Percentiles rank a stretch among this genome's conserved stretches.
Evolutionary conservation across 2,329 filamentous ascomycete genomes (phyloP).

Genomic region (Neonectria ditissima): DNA sequence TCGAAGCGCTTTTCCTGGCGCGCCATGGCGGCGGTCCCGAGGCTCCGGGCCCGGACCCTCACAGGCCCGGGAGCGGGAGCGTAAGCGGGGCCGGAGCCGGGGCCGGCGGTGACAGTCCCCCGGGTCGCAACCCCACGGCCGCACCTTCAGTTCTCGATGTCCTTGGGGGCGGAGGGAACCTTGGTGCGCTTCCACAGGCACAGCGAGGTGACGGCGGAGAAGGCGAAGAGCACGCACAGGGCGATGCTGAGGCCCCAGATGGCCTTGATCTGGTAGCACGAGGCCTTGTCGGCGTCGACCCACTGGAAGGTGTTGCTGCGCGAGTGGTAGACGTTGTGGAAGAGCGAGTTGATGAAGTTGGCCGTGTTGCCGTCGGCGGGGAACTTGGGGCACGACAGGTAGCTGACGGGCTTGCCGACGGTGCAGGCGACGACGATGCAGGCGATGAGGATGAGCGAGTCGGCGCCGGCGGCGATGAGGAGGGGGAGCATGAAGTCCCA

Average conservation of each 20-base stretch:
- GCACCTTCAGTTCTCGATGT: slow-evolving; percentile 62
- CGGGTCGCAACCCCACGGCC: slow-evolving; percentile 56
- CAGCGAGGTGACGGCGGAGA: slow-evolving; percentile 68
- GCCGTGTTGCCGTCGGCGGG: slow-evolving; percentile 56
- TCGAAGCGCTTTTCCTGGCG: slow-evolving; percentile 48
- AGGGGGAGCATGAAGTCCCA: slow-evolving; percentile 81
- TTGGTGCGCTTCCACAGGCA: slow-evolving; percentile 74
- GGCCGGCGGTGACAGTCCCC: slow-evolving; percentile 27
- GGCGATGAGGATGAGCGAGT: slow-evolving; percentile 78
- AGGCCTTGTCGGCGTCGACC: slow-evolving; percentile 65
- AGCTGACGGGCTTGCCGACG: slow-evolving; percentile 83
- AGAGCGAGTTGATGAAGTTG: slow-evolving; percentile 59
- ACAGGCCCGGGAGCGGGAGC: not conserved
- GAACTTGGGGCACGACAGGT: slow-evolving; percentile 75
- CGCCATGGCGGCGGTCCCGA: slow-evolving; percentile 54
- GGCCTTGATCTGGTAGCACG: slow-evolving; percentile 87
- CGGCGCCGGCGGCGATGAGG: slow-evolving; percentile 73
- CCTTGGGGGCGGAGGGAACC: slow-evolving; percentile 54
- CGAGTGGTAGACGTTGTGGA: slow-evolving; percentile 54
- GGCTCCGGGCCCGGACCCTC: slow-evolving; percentile 46
- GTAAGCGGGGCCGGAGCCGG: not conserved
- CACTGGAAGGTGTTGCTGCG: slow-evolving; percentile 55
- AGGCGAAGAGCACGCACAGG: slow-evolving; percentile 77
- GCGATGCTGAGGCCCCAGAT: slow-evolving; percentile 89
- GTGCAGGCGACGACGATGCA: slow-evolving; percentile 82